Conservation (phyloP, 176 grass and related monocot genomes). For the Phragmites australis region DNA sequence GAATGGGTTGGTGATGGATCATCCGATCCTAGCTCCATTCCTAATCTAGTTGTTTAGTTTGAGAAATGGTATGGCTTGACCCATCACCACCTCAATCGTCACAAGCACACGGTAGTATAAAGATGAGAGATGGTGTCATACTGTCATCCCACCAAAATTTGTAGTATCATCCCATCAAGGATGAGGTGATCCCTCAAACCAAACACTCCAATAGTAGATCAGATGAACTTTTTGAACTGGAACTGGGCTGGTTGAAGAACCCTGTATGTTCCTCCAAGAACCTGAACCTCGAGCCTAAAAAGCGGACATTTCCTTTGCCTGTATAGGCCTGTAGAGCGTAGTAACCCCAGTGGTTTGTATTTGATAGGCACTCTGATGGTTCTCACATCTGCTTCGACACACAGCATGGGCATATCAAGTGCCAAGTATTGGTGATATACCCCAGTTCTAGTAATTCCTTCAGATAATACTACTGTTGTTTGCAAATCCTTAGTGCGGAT, state of each 20-base stretch:
- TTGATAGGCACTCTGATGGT: neutral
- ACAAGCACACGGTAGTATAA: neutral
- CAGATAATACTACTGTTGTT: neutral
- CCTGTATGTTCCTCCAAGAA: too few species aligned
- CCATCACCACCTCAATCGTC: neutral
- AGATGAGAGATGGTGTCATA: neutral
- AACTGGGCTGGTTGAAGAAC: too few species aligned
- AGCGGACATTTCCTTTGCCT: neutral
- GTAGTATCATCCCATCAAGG: neutral
- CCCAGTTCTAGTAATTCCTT: neutral
- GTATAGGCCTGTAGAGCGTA: neutral
- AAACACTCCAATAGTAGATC: too few species aligned
- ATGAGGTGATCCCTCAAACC: neutral
- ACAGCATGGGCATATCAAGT: neutral
- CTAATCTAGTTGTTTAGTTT: neutral
- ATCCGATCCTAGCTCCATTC: neutral
- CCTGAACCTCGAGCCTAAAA: too few species aligned
- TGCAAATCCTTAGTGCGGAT: neutral
- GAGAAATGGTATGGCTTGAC: neutral
- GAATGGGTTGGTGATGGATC: neutral
- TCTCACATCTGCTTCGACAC: neutral
- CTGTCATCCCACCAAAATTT: neutral
- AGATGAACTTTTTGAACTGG: too few species aligned
- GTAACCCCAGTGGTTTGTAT: neutral
- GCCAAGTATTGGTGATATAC: neutral